Evolutionary conservation across 1,284 basidiomycete genomes (phyloP), one percentile per base, ranked within the genome.

Genomic region (Mycena sp.): DNA sequence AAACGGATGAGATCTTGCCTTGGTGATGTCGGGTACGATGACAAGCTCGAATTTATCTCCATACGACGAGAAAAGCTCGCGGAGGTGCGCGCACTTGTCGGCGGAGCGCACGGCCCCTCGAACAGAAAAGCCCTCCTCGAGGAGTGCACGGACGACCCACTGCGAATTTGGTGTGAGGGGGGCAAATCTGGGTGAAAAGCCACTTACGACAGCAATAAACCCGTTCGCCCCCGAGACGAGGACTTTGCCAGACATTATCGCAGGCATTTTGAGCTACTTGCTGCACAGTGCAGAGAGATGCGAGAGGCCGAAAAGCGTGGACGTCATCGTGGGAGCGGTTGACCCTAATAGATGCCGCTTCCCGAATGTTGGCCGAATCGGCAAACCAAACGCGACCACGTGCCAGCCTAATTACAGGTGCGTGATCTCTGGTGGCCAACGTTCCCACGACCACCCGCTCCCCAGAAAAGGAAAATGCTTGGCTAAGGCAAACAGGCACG

Each of bases 11-110:
- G 32, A 35, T 9, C 32, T 7, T 45, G 85, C 81, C 77, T 82
- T 75, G 16, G 80, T 82, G 69, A 88, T 85, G 72, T 89, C 87
- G 45, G 82, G 77, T 1, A 87, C 86, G 40, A 87, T 77, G 35
- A 81, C 82, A 69, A 81, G 72, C 64, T 84, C 81, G 67, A 86
- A 80, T 65, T 80, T 79, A 59, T 81, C 79, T 16, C 78, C 81
- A 64, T 77, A 76, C 53, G 70, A 74, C 50, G 79, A 74, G 77
- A 87, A 88, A 30, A 82, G 69, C 43, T 83, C 71, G 58, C 74
- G 71, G 45, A 87, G 73, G 69, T 88, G 81, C 9, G 80, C 75
- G 17, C 80, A 84, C 75, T 88, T 89, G 29, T 72, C 74, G 19
- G 72, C 72, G 0, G 83, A 80, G 32, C 87, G 81, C 14, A 89